Conservation (phyloP, 352 stramenopile genomes). For the Thalassiosira sp. region DNA sequence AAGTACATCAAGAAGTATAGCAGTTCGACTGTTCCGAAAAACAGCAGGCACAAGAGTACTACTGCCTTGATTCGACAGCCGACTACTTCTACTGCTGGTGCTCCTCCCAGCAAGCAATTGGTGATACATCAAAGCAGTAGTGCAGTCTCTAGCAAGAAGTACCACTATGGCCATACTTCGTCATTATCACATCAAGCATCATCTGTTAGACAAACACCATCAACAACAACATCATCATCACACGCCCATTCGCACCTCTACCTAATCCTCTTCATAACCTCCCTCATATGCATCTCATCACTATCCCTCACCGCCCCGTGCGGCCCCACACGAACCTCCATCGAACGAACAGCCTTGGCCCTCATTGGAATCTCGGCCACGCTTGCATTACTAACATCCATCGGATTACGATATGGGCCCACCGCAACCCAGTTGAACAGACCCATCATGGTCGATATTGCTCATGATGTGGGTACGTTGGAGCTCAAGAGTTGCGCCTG, state of each 20-base stretch:
- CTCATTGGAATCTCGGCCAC: conserved; percentile 6
- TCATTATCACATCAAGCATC: neutral
- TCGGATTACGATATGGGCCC: neutral
- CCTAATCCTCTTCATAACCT: conserved; percentile 19
- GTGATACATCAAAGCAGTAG: too few species aligned
- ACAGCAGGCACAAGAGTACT: too few species aligned
- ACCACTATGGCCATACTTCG: too few species aligned
- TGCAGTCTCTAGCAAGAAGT: neutral
- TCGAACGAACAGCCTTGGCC: neutral
- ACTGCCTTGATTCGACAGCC: too few species aligned
- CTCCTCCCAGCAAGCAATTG: too few species aligned
- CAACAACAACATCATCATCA: neutral
- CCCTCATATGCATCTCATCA: conserved; percentile 6
- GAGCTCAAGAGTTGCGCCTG: conserved; percentile 9
- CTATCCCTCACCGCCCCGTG: neutral
- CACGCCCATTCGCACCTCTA: conserved; percentile 10
- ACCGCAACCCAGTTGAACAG: neutral
- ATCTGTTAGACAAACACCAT: neutral
- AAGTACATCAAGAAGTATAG: too few species aligned
- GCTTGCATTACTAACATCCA: neutral
- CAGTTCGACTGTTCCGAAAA: too few species aligned
- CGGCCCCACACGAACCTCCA: neutral
- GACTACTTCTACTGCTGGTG: too few species aligned
- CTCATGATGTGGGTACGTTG: conserved; percentile 1
- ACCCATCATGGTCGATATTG: neutral